Base-by-base conservation (phyloP, 1,139 yeast species). In the Debaryomyces coudertii region DNA sequence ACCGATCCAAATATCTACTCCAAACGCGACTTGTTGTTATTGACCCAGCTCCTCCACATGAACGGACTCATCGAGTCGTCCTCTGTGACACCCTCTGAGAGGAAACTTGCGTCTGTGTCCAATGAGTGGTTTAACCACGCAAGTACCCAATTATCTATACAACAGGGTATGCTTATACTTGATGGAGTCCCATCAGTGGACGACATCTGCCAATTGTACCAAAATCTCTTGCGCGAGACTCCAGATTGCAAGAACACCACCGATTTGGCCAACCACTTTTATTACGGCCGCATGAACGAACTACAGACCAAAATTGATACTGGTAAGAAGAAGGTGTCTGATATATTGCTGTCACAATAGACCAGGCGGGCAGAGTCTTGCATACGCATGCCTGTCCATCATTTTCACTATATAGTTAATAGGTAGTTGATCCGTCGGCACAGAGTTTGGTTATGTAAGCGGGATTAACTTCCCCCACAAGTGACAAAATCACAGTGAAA, bases 21-120 rank as follows among this genome's bases (percentile, higher is more conserved):
- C 31, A 53, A 49, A 33, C 47, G 61, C 29, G 61, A 58, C 33
- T 41, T 58, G 29, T 46, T 60, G 37, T 42, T 58, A 22, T 43
- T 60, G 22, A 47, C 58, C 0, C 65, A 60, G 47, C 48, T 58
- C 16, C 51, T 60, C 12, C 60, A 60, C 40, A 51, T 49, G n/a
- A 50, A 54, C 39, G 55, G 56, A 5, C 49, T 57, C 33, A 43
- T 60, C 33, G 55, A 53, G 2, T 39, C 51, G 15, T 45, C 50
- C 2, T 37, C 49, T 15, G 42, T 52, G 14, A 16, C 44, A 3
- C 37, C 43, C 7, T 42, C 42, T 11, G 48, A 41, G 9, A 30
- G 35, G 14, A 44, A 46, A 36, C 42, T 51, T 11, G 48, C 44
- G 7, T 42, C 46, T 4, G 35, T 53, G 16, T 34, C 53, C 12